Base-by-base conservation (phyloP, 2,329 filamentous ascomycete genomes). In the Acephala macrosclerotiorum region DNA sequence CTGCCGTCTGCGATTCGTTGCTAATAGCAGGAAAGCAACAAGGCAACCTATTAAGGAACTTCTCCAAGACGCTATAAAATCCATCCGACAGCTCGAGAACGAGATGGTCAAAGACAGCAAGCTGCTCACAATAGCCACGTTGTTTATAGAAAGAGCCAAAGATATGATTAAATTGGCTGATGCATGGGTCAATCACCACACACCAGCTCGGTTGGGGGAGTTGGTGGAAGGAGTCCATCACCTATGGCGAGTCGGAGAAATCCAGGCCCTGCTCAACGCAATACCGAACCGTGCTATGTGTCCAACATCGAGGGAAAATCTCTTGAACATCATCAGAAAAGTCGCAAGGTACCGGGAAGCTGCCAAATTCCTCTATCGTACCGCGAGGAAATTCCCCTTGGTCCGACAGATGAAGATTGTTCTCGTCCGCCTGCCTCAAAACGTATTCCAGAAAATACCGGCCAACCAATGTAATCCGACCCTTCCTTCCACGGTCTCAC, bases 31-130 rank as follows among this genome's bases (percentile, higher is more conserved):
- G 57, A 60, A 42, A 33, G 33, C 18, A 16, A 57, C 26, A 65
- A 68, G 36, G 35, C 60, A 65, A 55, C 59, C 63, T 25, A 65
- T 65, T 3, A 65, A 61, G 51, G 63, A 58, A 61, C 63, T 65
- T 25, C 51, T 65, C 59, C 58, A 61, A 65, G 63, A 65, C 7
- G 38, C 59, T 58, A 42, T 61, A 42, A 58, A 51, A 51, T 58
- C 58, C 57, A 60, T 68, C 47, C 63, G 40, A 35, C 16, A n/a
- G 35, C 36, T 65, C 2, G 29, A 49, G 25, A 60, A 53, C 1
- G 40, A 61, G 63, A 61, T 22, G 49, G 42, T 18, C 26, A 58
- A 58, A 53, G 51, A 57, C 38, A 38, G 18, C 38, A 25, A 20
- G 49, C 58, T 61, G 38, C 49, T 62, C n/a, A 16, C 9, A 59